A percentile compares a stretch with the other conserved stretches of the same genome.
Evolutionary conservation across 2,329 filamentous ascomycete genomes (phyloP).

Genomic region (Stagonosporopsis chrysanthemi): DNA sequence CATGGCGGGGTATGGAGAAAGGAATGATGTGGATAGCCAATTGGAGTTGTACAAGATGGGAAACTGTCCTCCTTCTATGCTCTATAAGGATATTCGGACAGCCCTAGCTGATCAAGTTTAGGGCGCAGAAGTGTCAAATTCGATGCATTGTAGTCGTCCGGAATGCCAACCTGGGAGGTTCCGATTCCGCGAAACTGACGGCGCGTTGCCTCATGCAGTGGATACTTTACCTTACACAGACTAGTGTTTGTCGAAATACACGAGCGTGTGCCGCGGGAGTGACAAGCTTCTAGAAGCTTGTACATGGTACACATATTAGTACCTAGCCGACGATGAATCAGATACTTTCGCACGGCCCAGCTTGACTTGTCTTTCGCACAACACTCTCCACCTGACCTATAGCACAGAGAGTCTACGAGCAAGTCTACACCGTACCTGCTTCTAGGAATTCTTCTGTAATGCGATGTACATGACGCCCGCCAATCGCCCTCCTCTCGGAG

Average conservation of each 20-base stretch:
- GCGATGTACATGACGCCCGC: too few species aligned
- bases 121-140: constrained; percentile 7
- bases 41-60: neutral
- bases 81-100: neutral
- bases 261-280: neutral
- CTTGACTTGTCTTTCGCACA: too few species aligned
- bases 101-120: neutral
- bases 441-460: too few species aligned
- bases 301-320: too few species aligned
- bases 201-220: constrained; percentile 9
- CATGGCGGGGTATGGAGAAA: constrained; percentile 60
- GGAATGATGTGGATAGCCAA: neutral
- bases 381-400: too few species aligned
- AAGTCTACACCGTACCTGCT: too few species aligned
- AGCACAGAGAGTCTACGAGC: too few species aligned
- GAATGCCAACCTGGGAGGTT: neutral
- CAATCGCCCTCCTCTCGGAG: too few species aligned
- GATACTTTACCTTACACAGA: neutral
- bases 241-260: neutral
- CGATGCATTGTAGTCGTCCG: neutral
- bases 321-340: neutral
- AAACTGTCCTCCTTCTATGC: too few species aligned
- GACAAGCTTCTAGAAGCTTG: neutral
- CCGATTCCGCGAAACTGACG: constrained; percentile 11
- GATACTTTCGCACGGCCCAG: neutral